Percentiles rank a stretch among this genome's conserved stretches.
These are phyloP conservation scores for Takakia lepidozioides DNA, from an alignment of 225 moss, liverwort and hornwort species.

Conservation along the genomic window DNA sequence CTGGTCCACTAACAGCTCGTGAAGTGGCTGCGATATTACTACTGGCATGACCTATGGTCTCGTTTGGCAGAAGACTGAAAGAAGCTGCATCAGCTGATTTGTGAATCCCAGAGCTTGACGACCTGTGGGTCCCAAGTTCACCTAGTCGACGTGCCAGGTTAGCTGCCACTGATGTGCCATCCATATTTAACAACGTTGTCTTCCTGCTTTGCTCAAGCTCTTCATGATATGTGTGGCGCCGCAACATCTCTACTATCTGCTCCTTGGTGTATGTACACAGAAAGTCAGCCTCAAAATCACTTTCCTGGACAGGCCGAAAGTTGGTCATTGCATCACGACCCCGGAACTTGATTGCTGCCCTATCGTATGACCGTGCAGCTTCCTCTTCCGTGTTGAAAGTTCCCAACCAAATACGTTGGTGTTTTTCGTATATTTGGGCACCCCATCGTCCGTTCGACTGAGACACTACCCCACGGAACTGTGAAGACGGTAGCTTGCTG, in stretches of 20 bases:
- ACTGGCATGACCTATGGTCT: slow-evolving; percentile 14
- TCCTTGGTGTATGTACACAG: slow-evolving; percentile 77
- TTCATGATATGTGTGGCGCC: slow-evolving; percentile 94
- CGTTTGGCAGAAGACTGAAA: slow-evolving; percentile 15
- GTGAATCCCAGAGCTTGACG: slow-evolving; percentile 17
- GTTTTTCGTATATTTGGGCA: slow-evolving; percentile 98
- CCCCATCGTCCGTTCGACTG: slow-evolving; percentile 99
- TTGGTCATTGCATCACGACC: slow-evolving; percentile 98
- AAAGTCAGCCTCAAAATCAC: slow-evolving; percentile 80
- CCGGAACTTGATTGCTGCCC: slow-evolving; percentile 96
- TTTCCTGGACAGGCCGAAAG: slow-evolving; percentile 79
- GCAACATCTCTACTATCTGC: slow-evolving; percentile 94
- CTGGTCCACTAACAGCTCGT: too few relatives aligned
- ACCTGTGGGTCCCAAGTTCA: slow-evolving; percentile 14
- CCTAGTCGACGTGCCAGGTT: slow-evolving; percentile 19
- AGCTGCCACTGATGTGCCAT: slow-evolving; percentile 43
- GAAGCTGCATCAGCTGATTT: slow-evolving; percentile 17
- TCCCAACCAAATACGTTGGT: slow-evolving; percentile 95
- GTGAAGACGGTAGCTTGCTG: slow-evolving; percentile 88
- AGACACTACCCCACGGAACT: slow-evolving; percentile 96
- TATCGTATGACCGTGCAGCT: slow-evolving; percentile 86
- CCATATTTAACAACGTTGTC: slow-evolving; percentile 50
- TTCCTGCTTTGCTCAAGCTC: slow-evolving; percentile 93
- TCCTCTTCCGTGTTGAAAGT: slow-evolving; percentile 99
- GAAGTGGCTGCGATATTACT: slow-evolving; percentile 9